These are phyloP conservation scores for Vicia sativa DNA, from an alignment of 306 rosid genomes.

Conservation along the genomic window DNA sequence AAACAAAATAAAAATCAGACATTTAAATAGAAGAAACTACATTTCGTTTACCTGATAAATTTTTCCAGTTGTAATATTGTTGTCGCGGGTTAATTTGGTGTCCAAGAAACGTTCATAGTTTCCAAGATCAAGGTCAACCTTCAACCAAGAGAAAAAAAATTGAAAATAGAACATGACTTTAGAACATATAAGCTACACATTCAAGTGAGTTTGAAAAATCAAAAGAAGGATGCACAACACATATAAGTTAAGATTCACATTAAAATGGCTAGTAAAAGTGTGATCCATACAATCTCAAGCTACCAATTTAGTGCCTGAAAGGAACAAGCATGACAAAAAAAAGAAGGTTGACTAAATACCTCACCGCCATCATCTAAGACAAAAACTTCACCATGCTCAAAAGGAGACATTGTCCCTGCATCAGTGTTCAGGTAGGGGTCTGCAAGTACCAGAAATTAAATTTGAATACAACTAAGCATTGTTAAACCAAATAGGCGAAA, in stretches of 20 bases:
- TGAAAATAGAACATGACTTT: constrained; percentile 18
- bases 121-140: constrained; percentile 94
- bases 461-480: constrained; percentile 24
- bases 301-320: background rate
- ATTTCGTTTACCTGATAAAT: constrained; percentile 59
- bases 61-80: constrained; percentile 82
- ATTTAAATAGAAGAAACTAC: constrained; percentile 5
- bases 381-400: constrained; percentile 89
- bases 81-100: constrained; percentile 58
- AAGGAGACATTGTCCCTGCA: constrained; percentile 91
- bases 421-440: constrained; percentile 85
- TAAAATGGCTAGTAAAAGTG: background rate
- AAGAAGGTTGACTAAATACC: constrained; percentile 46
- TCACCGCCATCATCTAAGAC: constrained; percentile 89
- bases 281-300: constrained; percentile 7
- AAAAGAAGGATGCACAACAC: constrained; percentile 5
- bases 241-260: constrained; percentile 7
- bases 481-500: background rate
- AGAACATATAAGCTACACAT: constrained; percentile 8
- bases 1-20: background rate
- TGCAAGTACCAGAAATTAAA: constrained; percentile 40
- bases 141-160: constrained; percentile 34
- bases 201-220: constrained; percentile 14
- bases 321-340: background rate
- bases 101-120: constrained; percentile 82